These are phyloP conservation scores for Monilinia polystroma DNA, from an alignment of 2,329 filamentous ascomycete genomes.

Conservation along the genomic window DNA sequence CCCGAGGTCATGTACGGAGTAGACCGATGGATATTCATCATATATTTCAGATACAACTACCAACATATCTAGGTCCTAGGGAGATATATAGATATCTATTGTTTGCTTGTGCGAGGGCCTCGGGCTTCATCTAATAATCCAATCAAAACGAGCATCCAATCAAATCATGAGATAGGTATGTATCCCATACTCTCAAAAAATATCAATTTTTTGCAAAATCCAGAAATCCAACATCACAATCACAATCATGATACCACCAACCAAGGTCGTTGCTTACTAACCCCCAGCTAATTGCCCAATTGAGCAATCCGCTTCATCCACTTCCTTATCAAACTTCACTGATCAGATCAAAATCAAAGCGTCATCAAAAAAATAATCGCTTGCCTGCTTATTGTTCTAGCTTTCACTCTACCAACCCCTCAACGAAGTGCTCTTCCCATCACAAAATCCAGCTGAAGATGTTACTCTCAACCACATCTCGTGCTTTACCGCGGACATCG, in stretches of 20 bases:
- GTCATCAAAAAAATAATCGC: not conserved
- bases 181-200: not conserved
- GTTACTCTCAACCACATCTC: slow-evolving; percentile 3
- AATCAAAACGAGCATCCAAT: not conserved
- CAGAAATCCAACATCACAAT: too few relatives aligned
- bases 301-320: not conserved
- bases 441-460: not conserved
- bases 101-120: not conserved
- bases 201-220: too few relatives aligned
- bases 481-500: not conserved
- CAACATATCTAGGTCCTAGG: too few relatives aligned
- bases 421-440: not conserved
- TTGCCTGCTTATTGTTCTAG: not conserved
- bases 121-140: not conserved
- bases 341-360: not conserved
- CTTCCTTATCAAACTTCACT: not conserved
- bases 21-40: too few relatives aligned
- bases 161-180: too few relatives aligned
- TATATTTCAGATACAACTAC: too few relatives aligned
- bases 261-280: slow-evolving; percentile 5
- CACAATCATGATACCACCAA: not conserved
- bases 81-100: too few relatives aligned
- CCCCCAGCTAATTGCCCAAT: slow-evolving; percentile 21
- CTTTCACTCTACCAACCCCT: not conserved
- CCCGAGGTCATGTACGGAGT: too few relatives aligned